Evolutionary conservation across 169 alveolate genomes (phyloP).

Genomic region (Neospora caninum): DNA sequence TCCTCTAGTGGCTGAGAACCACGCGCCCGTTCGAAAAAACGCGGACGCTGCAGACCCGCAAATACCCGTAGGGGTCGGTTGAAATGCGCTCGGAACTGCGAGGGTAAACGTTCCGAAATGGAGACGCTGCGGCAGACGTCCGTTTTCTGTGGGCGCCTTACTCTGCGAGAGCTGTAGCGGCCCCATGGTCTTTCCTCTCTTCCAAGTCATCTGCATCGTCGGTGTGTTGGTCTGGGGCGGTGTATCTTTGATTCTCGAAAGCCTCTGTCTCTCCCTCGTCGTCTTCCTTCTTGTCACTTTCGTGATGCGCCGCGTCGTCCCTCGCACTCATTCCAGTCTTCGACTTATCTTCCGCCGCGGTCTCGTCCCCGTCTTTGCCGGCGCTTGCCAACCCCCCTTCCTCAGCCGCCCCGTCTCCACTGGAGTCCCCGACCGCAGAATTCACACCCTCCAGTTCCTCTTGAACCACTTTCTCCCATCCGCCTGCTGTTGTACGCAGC

Average conservation of each 20-base stretch:
- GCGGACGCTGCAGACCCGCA: too few species aligned
- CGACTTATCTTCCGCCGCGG: background rate
- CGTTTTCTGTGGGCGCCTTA: background rate
- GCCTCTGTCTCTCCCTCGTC: background rate
- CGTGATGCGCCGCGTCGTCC: background rate
- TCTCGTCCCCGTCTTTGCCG: background rate
- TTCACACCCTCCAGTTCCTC: background rate
- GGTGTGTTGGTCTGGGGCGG: background rate
- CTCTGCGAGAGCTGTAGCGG: background rate
- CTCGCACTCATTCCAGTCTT: background rate
- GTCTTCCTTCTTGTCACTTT: background rate
- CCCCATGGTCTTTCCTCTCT: background rate
- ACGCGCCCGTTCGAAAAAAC: too few species aligned
- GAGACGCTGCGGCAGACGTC: too few species aligned
- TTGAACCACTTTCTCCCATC: slow-evolving; percentile 22
- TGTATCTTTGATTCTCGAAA: background rate
- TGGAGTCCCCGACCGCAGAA: slow-evolving; percentile 5
- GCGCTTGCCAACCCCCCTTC: background rate
- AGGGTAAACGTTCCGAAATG: too few species aligned
- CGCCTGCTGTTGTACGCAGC: slow-evolving; percentile 19
- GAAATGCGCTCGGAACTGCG: too few species aligned
- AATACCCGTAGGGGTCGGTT: too few species aligned
- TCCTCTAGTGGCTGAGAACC: too few species aligned
- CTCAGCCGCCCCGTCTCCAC: slow-evolving; percentile 3
- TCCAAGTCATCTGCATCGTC: background rate